Evolutionary conservation across 257 asterid species (phyloP).

Genomic region (Nyctanthes arbortristis): DNA sequence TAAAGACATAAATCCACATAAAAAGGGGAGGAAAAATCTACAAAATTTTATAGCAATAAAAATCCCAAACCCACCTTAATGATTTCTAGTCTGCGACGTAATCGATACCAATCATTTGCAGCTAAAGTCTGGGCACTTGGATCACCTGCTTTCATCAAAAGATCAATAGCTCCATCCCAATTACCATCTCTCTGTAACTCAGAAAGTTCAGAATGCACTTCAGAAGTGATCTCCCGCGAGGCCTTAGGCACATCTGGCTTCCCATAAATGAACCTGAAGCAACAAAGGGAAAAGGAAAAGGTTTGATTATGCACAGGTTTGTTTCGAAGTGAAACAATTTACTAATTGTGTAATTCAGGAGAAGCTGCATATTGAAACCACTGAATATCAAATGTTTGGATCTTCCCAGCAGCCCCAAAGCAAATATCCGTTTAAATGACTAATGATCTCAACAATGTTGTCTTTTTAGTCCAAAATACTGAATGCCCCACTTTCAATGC

Average conservation of each 20-base stretch:
- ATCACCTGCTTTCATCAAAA: conserved; percentile 79
- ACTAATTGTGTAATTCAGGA: neutral
- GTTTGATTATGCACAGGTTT: conserved; percentile 5
- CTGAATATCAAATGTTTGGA: neutral
- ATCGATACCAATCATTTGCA: conserved; percentile 91
- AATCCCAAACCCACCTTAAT: conserved; percentile 55
- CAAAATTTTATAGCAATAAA: conserved; percentile 1
- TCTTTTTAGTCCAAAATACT: neutral
- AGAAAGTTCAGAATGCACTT: conserved; percentile 71
- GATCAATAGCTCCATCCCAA: conserved; percentile 81
- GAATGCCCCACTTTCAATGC: neutral
- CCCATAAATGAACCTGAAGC: conserved; percentile 88
- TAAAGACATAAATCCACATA: neutral
- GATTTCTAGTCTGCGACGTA: conserved; percentile 93
- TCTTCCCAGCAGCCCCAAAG: neutral
- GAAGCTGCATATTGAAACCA: neutral
- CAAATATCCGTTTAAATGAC: neutral
- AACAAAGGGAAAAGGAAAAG: conserved; percentile 22
- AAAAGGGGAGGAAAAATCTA: neutral
- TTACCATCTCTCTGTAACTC: conserved; percentile 63
- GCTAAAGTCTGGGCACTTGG: conserved; percentile 66
- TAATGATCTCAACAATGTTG: neutral
- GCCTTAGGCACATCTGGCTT: conserved; percentile 93
- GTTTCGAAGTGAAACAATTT: neutral
- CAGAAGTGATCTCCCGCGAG: conserved; percentile 60